phyloP scores from a whole-genome alignment of 202 grass and related monocot species.

The Saccharum hybrid region DNA sequence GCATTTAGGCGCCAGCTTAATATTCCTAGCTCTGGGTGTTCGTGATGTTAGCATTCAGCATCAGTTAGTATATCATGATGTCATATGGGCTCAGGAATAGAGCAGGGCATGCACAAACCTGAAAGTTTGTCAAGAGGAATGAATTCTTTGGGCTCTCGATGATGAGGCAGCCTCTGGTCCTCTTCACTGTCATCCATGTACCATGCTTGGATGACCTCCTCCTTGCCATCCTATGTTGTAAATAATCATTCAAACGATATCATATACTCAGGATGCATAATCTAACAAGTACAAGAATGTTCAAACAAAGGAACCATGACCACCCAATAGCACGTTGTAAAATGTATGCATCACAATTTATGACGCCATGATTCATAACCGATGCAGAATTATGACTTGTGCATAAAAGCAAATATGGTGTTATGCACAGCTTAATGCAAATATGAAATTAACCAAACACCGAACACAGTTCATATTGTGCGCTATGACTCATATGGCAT shows the following conservation, averaged over 20 bases:
- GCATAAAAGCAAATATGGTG: background rate
- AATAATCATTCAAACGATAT: constrained; percentile 23
- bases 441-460: constrained; percentile 17
- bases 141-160: constrained; percentile 78
- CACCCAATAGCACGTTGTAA: background rate
- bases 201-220: constrained; percentile 80
- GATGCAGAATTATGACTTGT: background rate
- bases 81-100: background rate
- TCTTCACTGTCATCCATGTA: constrained; percentile 83
- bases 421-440: background rate
- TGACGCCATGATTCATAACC: background rate
- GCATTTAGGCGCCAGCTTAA: constrained; percentile 81
- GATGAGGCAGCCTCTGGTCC: constrained; percentile 87
- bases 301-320: background rate
- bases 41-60: constrained; percentile 27
- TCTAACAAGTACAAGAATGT: background rate
- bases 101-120: constrained; percentile 48
- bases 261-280: background rate
- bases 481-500: background rate
- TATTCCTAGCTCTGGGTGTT: constrained; percentile 76
- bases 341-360: background rate
- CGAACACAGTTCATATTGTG: background rate
- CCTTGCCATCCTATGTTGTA: constrained; percentile 75
- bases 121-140: constrained; percentile 74
- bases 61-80: constrained; percentile 22